A percentile compares a stretch with the other conserved stretches of the same genome.
Conservation (phyloP, 2,329 filamentous ascomycete species). For the Cadophora luteo-olivacea region DNA sequence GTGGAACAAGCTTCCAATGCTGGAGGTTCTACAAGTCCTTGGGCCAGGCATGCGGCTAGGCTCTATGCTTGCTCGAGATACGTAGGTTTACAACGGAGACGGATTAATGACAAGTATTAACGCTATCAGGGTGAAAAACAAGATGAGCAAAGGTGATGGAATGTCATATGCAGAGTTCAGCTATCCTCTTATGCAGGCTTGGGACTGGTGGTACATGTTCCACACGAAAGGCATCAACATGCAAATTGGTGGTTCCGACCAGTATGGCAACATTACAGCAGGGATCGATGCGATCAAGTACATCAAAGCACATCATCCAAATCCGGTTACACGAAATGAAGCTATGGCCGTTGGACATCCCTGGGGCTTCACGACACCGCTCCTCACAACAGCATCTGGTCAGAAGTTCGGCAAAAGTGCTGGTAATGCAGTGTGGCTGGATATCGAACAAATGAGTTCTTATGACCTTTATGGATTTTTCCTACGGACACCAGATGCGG, state of each 20-base stretch:
- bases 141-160: slow-evolving; percentile 84
- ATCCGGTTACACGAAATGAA: slow-evolving; percentile 52
- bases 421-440: slow-evolving; percentile 93
- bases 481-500: slow-evolving; percentile 78
- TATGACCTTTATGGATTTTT: slow-evolving; percentile 95
- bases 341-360: slow-evolving; percentile 55
- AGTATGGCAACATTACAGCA: slow-evolving; percentile 94
- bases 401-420: slow-evolving; percentile 95
- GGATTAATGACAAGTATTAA: slow-evolving; percentile 21
- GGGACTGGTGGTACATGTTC: slow-evolving; percentile 95
- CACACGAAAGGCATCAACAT: slow-evolving; percentile 72
- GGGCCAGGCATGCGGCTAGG: slow-evolving; percentile 80
- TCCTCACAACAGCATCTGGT: slow-evolving; percentile 84
- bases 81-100: slow-evolving; percentile 59
- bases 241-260: slow-evolving; percentile 94
- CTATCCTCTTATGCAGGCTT: slow-evolving; percentile 92
- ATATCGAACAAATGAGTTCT: slow-evolving; percentile 76
- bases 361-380: slow-evolving; percentile 87
- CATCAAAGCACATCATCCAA: slow-evolving; percentile 64
- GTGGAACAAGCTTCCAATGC: slow-evolving; percentile 74
- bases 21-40: slow-evolving; percentile 77
- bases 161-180: slow-evolving; percentile 95
- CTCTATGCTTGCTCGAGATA: slow-evolving; percentile 87
- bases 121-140: slow-evolving; percentile 68
- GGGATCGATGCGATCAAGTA: slow-evolving; percentile 86